phyloP scores from a whole-genome alignment of 805 yeast genomes.

The Candida vartiovaarae region DNA sequence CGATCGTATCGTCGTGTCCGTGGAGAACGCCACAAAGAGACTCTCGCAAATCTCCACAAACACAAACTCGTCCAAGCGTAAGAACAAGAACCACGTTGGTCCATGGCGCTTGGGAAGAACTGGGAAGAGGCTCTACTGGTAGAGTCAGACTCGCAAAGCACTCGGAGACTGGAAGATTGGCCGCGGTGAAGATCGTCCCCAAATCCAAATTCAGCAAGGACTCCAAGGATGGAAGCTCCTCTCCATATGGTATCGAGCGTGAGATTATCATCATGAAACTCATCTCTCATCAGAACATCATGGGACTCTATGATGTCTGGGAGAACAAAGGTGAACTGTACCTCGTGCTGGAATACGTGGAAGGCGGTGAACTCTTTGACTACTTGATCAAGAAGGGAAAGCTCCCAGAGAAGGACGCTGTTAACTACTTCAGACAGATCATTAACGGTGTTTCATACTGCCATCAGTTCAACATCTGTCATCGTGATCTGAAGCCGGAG shows the following conservation, averaged over 20 bases:
- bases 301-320: slow-evolving; percentile 81
- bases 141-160: slow-evolving; percentile 90
- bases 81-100: slow-evolving; percentile 45
- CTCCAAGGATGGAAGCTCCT: slow-evolving; percentile 33
- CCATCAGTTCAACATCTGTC: slow-evolving; percentile 82
- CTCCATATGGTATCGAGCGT: slow-evolving; percentile 81
- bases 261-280: slow-evolving; percentile 83
- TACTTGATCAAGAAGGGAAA: slow-evolving; percentile 84
- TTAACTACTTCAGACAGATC: slow-evolving; percentile 81
- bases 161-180: slow-evolving; percentile 74
- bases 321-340: slow-evolving; percentile 78
- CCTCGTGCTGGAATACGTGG: slow-evolving; percentile 88
- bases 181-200: slow-evolving; percentile 95
- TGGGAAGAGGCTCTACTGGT: slow-evolving; percentile 96
- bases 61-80: slow-evolving; percentile 24
- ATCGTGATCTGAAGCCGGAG: slow-evolving; percentile 82
- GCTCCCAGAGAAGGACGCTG: slow-evolving; percentile 83
- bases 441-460: slow-evolving; percentile 78
- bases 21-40: slow-evolving; percentile 25
- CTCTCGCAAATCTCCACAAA: slow-evolving; percentile 23
- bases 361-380: slow-evolving; percentile 95
- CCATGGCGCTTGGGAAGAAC: slow-evolving; percentile 97
- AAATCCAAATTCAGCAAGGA: slow-evolving; percentile 57
- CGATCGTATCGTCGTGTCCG: slow-evolving; percentile 24
- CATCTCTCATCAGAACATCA: slow-evolving; percentile 68